Base-by-base conservation (phyloP, 352 stramenopile genomes). In the Phytophthora kernoviae region DNA sequence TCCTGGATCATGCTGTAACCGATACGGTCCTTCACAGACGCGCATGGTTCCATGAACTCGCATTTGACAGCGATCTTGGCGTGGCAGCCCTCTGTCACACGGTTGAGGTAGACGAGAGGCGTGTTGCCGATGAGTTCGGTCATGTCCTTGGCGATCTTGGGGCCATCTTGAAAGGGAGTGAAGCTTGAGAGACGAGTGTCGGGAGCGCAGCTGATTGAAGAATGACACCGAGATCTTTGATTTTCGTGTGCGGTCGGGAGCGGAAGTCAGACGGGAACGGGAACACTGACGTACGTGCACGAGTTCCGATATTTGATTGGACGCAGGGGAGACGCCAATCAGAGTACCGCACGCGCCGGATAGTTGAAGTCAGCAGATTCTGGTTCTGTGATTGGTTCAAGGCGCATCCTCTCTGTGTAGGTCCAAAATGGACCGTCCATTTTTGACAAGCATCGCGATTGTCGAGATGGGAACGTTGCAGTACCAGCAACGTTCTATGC, bases 121-220 rank as follows among this genome's bases (percentile, higher is more conserved):
- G 96, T 98, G 60, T 96, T 96, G 34, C 96, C 96, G 70, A 98
- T 98, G 46, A 98, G 84, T 54, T 91, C 91, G 20, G 96, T 96
- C 72, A 98, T 92, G 70, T 97, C 91, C 41, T 97, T 86, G 67
- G 93, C 95, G 70, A 98, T 98, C 62, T 90, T 62, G 61, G 62
- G 14, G 64, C 52, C 49, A 62, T 63, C 46, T 64, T 57, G 52
- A 10, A 54, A 17, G 8, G 11, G 48, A 10, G 21, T 43, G 27
- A 11, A 9, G 20, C 0, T 27, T 18, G 21, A 14, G 14, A 17
- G 15, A 34, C 18, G 44, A n/a, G 21, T 59, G 61, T 44, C 7
- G 18, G 47, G 24, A 33, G 42, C 47, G 37, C 40, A 7, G 47
- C 42, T n/a, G 27, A 63, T 67, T 58, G 62, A 54, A 46, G 62